Evolutionary conservation across 2,329 filamentous ascomycete species (phyloP).

Genomic region (Ophiostoma sp.): DNA sequence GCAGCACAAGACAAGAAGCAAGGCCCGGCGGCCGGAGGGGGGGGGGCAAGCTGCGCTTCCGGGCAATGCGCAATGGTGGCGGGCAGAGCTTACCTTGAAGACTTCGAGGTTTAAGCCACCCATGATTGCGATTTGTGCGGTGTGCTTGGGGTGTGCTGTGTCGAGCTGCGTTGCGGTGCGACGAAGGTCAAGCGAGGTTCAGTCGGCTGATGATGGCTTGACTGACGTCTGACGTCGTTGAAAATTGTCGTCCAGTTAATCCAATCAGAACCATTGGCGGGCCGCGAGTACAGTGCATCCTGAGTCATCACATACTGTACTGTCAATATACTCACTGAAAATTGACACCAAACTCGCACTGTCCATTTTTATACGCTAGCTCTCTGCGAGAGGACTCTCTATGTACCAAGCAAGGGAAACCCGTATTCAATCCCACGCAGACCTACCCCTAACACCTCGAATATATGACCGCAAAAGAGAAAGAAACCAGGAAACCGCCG

Average conservation of each 20-base stretch:
- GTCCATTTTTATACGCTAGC: background rate
- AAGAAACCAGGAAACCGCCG: background rate
- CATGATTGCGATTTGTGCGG: constrained; percentile 44
- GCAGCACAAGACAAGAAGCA: background rate
- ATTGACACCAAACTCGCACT: background rate
- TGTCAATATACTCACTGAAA: no score
- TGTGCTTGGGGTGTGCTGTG: background rate
- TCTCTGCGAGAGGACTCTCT: background rate
- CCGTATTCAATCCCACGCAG: constrained; percentile 3
- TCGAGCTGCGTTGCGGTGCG: background rate
- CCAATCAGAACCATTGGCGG: constrained; percentile 1
- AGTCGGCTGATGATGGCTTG: background rate
- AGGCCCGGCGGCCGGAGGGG: background rate
- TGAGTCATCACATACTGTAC: no score
- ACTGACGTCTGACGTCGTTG: constrained; percentile 14
- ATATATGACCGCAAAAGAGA: background rate
- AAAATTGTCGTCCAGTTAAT: constrained; percentile 5
- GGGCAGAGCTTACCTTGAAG: constrained; percentile 64
- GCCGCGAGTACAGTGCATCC: background rate
- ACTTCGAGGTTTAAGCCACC: constrained; percentile 87
- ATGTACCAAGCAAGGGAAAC: background rate
- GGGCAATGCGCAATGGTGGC: background rate
- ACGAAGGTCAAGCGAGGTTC: background rate
- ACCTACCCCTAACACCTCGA: background rate
- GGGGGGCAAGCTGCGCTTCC: background rate